These are phyloP conservation scores for Letharia lupina DNA, from an alignment of 495 filamentous ascomycete genomes.

Conservation along the genomic window DNA sequence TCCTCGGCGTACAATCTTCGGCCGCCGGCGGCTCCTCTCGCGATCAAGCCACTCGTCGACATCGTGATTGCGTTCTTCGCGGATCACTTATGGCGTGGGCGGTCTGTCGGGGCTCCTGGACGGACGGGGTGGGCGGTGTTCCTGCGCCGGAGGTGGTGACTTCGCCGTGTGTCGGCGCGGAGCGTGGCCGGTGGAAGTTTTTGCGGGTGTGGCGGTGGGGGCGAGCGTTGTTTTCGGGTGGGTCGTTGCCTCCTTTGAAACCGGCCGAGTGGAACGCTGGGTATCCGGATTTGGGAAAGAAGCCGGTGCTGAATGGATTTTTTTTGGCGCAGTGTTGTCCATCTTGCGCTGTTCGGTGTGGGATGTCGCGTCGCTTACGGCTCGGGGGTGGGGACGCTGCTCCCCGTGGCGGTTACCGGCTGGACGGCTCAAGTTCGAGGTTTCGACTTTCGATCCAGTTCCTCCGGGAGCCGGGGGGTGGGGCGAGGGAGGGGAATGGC, in stretches of 20 bases:
- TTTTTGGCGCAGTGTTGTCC: neutral
- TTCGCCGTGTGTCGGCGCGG: neutral
- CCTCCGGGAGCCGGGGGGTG: neutral
- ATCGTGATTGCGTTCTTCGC: slow-evolving; percentile 5
- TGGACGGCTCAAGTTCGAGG: neutral
- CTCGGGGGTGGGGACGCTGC: neutral
- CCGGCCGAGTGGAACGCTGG: neutral
- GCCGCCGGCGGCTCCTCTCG: neutral
- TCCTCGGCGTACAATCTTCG: neutral
- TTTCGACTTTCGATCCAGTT: slow-evolving; percentile 10
- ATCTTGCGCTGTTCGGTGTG: neutral
- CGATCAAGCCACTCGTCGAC: neutral
- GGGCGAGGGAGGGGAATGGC: neutral
- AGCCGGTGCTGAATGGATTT: neutral
- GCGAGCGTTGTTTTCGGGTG: neutral
- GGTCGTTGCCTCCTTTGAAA: neutral
- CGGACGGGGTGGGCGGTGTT: neutral
- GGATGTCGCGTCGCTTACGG: neutral
- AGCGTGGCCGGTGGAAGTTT: neutral
- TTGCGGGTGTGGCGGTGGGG: slow-evolving; percentile 1
- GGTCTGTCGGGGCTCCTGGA: neutral
- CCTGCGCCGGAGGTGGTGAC: neutral
- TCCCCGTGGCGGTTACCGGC: neutral
- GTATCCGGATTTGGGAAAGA: neutral
- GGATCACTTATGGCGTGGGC: neutral